phyloP scores from a whole-genome alignment of 257 asterid species.

The Cynanchum wilfordii region DNA sequence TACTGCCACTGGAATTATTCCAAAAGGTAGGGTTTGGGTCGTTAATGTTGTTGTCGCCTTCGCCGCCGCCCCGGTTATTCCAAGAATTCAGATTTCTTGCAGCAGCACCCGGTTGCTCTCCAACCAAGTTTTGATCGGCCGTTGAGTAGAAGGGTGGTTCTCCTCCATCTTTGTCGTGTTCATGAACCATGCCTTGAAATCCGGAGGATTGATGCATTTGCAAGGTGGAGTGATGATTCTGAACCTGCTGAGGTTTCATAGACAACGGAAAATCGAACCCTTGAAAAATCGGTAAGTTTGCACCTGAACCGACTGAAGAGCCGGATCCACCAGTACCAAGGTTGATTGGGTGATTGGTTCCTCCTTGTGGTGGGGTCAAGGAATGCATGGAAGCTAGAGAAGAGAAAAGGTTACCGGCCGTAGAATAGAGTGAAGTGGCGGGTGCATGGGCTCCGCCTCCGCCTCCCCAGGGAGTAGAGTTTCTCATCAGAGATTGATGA shows the following conservation, averaged over 20 bases:
- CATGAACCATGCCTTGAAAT: not conserved
- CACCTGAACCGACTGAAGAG: not conserved
- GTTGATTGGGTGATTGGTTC: constrained; percentile 11
- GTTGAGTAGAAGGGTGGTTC: constrained; percentile 14
- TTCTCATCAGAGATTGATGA: not conserved
- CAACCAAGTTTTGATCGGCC: constrained; percentile 16
- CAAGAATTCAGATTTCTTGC: constrained; percentile 37
- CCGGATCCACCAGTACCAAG: constrained; percentile 9
- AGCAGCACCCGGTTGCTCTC: not conserved
- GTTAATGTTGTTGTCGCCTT: no score
- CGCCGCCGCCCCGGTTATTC: constrained; percentile 30
- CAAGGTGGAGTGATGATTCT: not conserved
- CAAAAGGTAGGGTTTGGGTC: constrained; percentile 17
- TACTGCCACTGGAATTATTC: constrained; percentile 18
- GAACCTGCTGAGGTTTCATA: constrained; percentile 13
- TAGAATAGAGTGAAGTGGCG: constrained; percentile 16
- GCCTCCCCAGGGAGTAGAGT: not conserved
- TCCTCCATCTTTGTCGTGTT: constrained; percentile 11
- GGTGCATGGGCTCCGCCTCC: not conserved
- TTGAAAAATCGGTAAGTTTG: not conserved
- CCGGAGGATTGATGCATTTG: constrained; percentile 14
- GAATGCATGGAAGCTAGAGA: constrained; percentile 21
- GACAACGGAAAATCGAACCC: constrained; percentile 13
- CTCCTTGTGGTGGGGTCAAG: constrained; percentile 19
- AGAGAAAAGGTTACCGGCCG: constrained; percentile 17